phyloP scores from a whole-genome alignment of 768 basidiomycete genomes.

The Ramaria sp. region DNA sequence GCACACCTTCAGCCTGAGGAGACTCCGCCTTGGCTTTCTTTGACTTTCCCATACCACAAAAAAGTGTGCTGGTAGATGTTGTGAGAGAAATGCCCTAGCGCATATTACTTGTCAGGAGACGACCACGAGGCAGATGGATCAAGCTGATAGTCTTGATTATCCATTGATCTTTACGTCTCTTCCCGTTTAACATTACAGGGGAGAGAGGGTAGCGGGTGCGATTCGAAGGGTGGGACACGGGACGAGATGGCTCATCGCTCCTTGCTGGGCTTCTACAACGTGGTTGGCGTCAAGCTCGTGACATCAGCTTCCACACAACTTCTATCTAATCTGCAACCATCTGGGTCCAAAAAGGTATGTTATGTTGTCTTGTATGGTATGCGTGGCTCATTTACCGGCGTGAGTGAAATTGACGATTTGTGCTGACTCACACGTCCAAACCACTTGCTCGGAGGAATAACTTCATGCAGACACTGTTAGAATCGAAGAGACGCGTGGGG shows the following conservation, averaged over 20 bases:
- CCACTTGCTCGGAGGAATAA: too few relatives aligned
- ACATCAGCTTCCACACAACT: neutral
- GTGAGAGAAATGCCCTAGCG: neutral
- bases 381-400: too few relatives aligned
- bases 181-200: neutral
- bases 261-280: neutral
- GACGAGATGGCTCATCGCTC: neutral
- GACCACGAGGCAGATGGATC: conserved; percentile 1
- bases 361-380: too few relatives aligned
- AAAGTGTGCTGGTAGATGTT: neutral
- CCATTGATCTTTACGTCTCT: neutral
- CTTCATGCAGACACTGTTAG: too few relatives aligned
- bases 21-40: neutral
- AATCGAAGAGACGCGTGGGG: too few relatives aligned
- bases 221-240: neutral
- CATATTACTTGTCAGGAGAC: neutral
- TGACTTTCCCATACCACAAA: neutral
- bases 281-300: neutral
- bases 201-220: neutral
- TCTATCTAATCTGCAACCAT: too few relatives aligned
- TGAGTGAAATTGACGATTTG: too few relatives aligned
- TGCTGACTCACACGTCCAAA: too few relatives aligned
- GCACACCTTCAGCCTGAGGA: neutral
- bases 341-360: too few relatives aligned
- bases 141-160: neutral